A percentile compares a stretch with the other conserved stretches of the same genome.
Conservation (phyloP, 805 yeast genomes). For the Candida taoyuanica region DNA sequence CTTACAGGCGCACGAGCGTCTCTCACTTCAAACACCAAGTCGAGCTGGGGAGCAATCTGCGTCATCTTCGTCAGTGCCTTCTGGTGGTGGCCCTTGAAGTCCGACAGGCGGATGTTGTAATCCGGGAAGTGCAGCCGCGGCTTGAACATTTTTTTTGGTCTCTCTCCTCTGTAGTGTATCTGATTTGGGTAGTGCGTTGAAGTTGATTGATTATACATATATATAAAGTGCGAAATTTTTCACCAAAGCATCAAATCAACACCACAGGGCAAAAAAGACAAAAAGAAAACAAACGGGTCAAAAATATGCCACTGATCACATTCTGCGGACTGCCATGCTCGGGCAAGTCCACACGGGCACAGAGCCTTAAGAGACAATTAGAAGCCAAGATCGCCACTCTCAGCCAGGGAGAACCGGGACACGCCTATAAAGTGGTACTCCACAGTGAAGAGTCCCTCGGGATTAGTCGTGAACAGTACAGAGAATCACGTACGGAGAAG, state of each 20-base stretch:
- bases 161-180: no score
- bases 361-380: constrained; percentile 45
- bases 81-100: constrained; percentile 88
- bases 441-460: constrained; percentile 79
- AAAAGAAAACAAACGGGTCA: neutral
- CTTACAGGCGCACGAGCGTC: constrained; percentile 88
- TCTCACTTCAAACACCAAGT: constrained; percentile 76
- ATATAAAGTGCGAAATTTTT: no score
- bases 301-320: constrained; percentile 73
- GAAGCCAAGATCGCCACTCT: constrained; percentile 40
- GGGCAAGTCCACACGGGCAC: constrained; percentile 79
- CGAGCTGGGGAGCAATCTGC: constrained; percentile 71
- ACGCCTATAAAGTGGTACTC: constrained; percentile 54
- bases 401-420: constrained; percentile 42
- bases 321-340: constrained; percentile 82
- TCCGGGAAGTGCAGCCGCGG: constrained; percentile 75
- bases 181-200: no score
- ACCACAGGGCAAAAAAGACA: neutral
- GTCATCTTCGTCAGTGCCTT: constrained; percentile 68
- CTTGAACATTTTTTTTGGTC: no score
- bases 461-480: constrained; percentile 61
- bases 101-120: constrained; percentile 63
- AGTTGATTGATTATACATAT: neutral
- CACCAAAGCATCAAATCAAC: neutral
- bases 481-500: constrained; percentile 73